Evolutionary conservation across 306 rosid species (phyloP).

Genomic region (Lagenaria siceraria): DNA sequence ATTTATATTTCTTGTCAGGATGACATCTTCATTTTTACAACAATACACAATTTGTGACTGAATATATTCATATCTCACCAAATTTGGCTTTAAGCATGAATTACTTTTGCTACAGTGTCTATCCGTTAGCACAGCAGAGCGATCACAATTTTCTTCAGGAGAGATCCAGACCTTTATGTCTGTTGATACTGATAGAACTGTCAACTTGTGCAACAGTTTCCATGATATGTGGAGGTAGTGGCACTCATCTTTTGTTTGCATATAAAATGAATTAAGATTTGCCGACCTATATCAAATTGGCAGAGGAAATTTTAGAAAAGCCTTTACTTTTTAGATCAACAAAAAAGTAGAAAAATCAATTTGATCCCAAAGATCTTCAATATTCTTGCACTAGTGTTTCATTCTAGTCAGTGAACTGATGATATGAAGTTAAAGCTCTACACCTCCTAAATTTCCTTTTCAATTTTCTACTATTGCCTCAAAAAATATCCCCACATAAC

Average conservation of each 20-base stretch:
- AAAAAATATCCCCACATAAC: background rate
- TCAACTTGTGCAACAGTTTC: conserved; percentile 77
- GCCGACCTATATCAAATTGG: background rate
- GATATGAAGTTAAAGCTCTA: background rate
- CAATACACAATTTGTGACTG: background rate
- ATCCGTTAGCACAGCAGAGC: conserved; percentile 59
- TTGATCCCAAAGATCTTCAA: background rate
- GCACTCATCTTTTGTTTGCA: conserved; percentile 7
- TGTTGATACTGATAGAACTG: conserved; percentile 82
- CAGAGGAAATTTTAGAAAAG: background rate
- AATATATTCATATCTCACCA: background rate
- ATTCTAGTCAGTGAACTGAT: background rate
- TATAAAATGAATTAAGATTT: background rate
- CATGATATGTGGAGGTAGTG: conserved; percentile 89
- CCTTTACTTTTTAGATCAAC: background rate
- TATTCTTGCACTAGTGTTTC: background rate
- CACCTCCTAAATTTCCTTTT: background rate
- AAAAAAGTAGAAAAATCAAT: background rate
- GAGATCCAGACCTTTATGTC: conserved; percentile 98
- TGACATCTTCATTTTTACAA: background rate
- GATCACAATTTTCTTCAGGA: conserved; percentile 74
- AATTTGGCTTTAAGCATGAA: background rate
- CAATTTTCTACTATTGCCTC: background rate
- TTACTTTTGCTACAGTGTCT: conserved; percentile 44
- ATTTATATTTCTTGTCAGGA: background rate